phyloP scores from a whole-genome alignment of 805 yeast genomes.

The Saccharomycopsis fibuligera region DNA sequence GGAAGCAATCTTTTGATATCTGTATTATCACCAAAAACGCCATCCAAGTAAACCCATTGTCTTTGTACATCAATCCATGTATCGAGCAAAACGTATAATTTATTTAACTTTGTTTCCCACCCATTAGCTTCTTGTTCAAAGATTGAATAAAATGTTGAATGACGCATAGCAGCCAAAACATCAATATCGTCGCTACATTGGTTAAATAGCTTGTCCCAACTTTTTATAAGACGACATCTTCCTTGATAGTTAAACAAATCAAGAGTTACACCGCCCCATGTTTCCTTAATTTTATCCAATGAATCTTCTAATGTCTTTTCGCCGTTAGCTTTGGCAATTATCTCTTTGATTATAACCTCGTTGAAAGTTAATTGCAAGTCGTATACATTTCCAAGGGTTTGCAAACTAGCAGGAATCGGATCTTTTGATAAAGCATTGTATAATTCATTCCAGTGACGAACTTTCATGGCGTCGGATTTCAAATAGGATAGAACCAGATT shows the following conservation, averaged over 20 bases:
- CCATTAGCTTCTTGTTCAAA: constrained; percentile 53
- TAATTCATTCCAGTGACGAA: constrained; percentile 60
- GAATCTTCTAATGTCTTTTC: constrained; percentile 62
- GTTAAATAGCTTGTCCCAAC: constrained; percentile 61
- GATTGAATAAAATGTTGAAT: constrained; percentile 52
- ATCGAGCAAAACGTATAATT: constrained; percentile 47
- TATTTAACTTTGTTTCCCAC: constrained; percentile 52
- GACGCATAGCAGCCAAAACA: constrained; percentile 60
- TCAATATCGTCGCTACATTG: constrained; percentile 54
- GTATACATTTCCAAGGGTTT: constrained; percentile 59
- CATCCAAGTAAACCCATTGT: constrained; percentile 84
- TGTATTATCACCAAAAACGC: constrained; percentile 56
- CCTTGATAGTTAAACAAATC: constrained; percentile 48
- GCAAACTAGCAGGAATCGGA: constrained; percentile 24
- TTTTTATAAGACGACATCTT: constrained; percentile 49
- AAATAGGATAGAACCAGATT: constrained; percentile 38
- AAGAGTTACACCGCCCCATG: constrained; percentile 50
- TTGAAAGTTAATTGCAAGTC: constrained; percentile 43
- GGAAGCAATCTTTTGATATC: constrained; percentile 64
- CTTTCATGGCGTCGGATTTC: constrained; percentile 49
- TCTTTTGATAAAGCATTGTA: constrained; percentile 30
- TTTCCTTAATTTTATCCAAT: constrained; percentile 40
- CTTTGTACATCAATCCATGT: constrained; percentile 79
- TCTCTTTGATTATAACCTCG: constrained; percentile 38
- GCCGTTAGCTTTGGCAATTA: constrained; percentile 61